phyloP scores from a whole-genome alignment of 768 basidiomycete species.

The Mycena chlorophos region DNA sequence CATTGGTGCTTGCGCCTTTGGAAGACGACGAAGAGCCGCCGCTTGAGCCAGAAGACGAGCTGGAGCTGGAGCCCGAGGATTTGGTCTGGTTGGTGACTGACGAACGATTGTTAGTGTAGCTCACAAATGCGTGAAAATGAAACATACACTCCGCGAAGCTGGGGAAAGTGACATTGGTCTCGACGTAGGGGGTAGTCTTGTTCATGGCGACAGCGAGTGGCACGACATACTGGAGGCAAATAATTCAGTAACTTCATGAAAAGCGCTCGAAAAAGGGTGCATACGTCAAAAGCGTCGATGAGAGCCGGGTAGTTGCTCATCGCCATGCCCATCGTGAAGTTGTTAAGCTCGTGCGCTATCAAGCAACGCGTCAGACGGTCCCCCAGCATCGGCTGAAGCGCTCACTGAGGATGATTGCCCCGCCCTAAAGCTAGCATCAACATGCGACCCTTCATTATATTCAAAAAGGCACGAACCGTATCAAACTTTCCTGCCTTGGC shows the following conservation, averaged over 20 bases:
- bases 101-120: too few relatives aligned
- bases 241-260: not conserved
- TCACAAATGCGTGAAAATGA: too few relatives aligned
- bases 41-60: too few relatives aligned
- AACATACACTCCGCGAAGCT: slow-evolving; percentile 50
- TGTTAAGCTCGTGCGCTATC: slow-evolving; percentile 62
- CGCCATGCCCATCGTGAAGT: slow-evolving; percentile 62
- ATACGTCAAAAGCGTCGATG: slow-evolving; percentile 47
- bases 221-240: slow-evolving; percentile 42
- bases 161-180: slow-evolving; percentile 43
- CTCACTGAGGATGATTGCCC: slow-evolving; percentile 28
- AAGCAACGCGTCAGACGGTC: too few relatives aligned
- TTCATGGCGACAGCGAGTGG: slow-evolving; percentile 56
- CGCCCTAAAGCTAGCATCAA: slow-evolving; percentile 1
- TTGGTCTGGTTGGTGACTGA: too few relatives aligned
- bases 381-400: too few relatives aligned
- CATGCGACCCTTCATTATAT: too few relatives aligned
- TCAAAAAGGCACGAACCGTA: slow-evolving; percentile 1
- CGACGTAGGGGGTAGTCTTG: slow-evolving; percentile 52
- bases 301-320: slow-evolving; percentile 50
- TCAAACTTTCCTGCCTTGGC: slow-evolving; percentile 7
- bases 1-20: too few relatives aligned
- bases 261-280: slow-evolving; percentile 7
- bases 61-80: too few relatives aligned
- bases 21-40: too few relatives aligned